Evolutionary conservation across 129 eudicot genomes (phyloP).

Genomic region (Dittrichia graveolens): DNA sequence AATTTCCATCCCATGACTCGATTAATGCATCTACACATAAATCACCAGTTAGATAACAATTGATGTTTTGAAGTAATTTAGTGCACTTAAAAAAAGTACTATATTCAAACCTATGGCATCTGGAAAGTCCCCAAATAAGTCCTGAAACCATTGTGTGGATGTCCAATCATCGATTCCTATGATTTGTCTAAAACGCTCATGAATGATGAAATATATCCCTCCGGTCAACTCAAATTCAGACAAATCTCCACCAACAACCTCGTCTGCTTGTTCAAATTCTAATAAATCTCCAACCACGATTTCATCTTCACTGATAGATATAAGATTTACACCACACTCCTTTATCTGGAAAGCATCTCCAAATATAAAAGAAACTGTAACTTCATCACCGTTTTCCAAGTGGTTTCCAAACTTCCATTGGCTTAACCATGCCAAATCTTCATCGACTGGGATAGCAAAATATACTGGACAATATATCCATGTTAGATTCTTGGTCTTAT

Average conservation of each 20-base stretch:
- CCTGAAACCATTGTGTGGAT: constrained; percentile 10
- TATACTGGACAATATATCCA: constrained; percentile 22
- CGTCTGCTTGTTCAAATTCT: background rate
- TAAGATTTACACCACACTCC: constrained; percentile 19
- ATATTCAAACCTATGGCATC: constrained; percentile 18
- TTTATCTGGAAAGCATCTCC: constrained; percentile 21
- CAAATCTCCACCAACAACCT: constrained; percentile 17
- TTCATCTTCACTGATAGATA: background rate
- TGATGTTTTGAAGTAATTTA: too few relatives aligned
- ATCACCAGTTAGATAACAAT: too few relatives aligned
- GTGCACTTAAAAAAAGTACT: too few relatives aligned
- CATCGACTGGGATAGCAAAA: constrained; percentile 22
- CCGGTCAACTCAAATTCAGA: constrained; percentile 1
- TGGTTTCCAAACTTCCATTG: constrained; percentile 26
- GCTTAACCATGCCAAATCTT: constrained; percentile 27
- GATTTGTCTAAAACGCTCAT: background rate
- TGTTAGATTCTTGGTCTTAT: constrained; percentile 27
- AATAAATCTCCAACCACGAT: background rate
- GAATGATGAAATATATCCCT: constrained; percentile 16
- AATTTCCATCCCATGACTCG: too few relatives aligned
- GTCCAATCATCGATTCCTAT: constrained; percentile 15
- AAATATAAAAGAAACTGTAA: background rate
- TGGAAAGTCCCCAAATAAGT: constrained; percentile 12
- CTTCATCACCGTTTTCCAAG: constrained; percentile 23
- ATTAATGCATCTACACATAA: too few relatives aligned